Evolutionary conservation across 352 stramenopile genomes (phyloP).

Genomic region (Peronospora destructor): DNA sequence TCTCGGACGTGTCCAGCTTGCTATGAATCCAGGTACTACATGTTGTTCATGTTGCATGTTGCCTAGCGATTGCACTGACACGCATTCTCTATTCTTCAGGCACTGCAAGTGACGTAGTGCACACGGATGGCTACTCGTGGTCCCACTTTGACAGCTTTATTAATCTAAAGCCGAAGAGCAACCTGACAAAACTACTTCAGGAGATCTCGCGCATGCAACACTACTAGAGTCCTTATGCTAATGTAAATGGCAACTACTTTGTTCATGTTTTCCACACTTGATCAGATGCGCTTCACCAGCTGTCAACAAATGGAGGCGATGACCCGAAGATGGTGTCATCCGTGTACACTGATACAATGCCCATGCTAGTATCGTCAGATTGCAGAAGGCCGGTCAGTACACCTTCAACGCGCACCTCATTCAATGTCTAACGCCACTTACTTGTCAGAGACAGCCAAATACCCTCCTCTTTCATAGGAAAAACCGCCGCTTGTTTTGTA

Average conservation of each 20-base stretch:
- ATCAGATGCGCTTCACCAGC: slow-evolving; percentile 11
- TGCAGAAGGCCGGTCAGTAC: slow-evolving; percentile 7
- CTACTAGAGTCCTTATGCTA: neutral
- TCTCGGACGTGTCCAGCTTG: slow-evolving; percentile 47
- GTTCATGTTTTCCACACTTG: slow-evolving; percentile 3
- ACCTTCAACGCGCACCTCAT: neutral
- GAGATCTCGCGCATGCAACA: slow-evolving; percentile 59
- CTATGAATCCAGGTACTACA: slow-evolving; percentile 42
- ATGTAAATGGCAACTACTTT: slow-evolving; percentile 4
- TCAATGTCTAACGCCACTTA: slow-evolving; percentile 17
- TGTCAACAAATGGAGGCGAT: slow-evolving; percentile 16
- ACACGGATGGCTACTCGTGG: slow-evolving; percentile 76
- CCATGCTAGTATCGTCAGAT: slow-evolving; percentile 24
- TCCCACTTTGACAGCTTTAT: slow-evolving; percentile 71
- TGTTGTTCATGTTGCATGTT: neutral
- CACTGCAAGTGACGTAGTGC: slow-evolving; percentile 31
- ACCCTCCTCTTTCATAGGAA: slow-evolving; percentile 36
- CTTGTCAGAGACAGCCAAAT: slow-evolving; percentile 73
- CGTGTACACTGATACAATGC: slow-evolving; percentile 54
- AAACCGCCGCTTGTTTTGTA: slow-evolving; percentile 80
- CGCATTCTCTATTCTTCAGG: slow-evolving; percentile 14
- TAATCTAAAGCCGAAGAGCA: slow-evolving; percentile 34
- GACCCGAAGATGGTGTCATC: slow-evolving; percentile 18
- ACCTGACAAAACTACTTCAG: slow-evolving; percentile 49
- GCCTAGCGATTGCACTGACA: slow-evolving; percentile 3